A percentile compares a stretch with the other conserved stretches of the same genome.
These are phyloP conservation scores for Albugo laibachii DNA, from an alignment of 352 stramenopile genomes.

Conservation along the genomic window DNA sequence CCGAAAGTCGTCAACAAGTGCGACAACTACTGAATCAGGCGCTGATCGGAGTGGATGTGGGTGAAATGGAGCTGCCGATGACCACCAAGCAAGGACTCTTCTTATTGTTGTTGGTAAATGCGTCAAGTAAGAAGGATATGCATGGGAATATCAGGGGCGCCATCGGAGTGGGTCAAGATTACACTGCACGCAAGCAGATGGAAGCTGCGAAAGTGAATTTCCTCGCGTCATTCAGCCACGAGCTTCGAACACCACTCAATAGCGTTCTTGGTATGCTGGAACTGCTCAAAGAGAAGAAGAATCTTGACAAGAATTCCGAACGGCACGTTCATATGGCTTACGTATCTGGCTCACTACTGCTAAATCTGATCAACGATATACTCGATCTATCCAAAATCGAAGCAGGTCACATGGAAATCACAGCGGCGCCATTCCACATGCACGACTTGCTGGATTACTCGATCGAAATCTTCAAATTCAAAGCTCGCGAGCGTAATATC, in stretches of 20 bases:
- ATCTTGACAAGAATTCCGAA: conserved; percentile 27
- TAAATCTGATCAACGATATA: conserved; percentile 74
- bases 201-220: conserved; percentile 46
- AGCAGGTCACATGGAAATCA: conserved; percentile 70
- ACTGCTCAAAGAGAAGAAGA: conserved; percentile 33
- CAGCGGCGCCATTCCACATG: conserved; percentile 56
- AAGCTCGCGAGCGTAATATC: conserved; percentile 60
- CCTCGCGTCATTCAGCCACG: conserved; percentile 43
- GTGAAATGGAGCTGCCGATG: conserved; percentile 51
- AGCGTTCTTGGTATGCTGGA: conserved; percentile 62
- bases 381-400: conserved; percentile 83
- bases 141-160: conserved; percentile 77
- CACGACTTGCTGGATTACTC: conserved; percentile 50
- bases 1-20: conserved; percentile 26
- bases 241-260: conserved; percentile 51
- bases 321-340: conserved; percentile 54
- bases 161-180: conserved; percentile 77
- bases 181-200: conserved; percentile 66
- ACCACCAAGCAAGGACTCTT: conserved; percentile 19
- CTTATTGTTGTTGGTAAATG: conserved; percentile 37
- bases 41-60: conserved; percentile 43
- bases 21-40: conserved; percentile 36
- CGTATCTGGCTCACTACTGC: conserved; percentile 35
- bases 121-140: conserved; percentile 62
- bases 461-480: conserved; percentile 70